Evolutionary conservation across 352 stramenopile species (phyloP), one percentile per base, ranked within the genome.

Genomic region (Phytophthora capsici): DNA sequence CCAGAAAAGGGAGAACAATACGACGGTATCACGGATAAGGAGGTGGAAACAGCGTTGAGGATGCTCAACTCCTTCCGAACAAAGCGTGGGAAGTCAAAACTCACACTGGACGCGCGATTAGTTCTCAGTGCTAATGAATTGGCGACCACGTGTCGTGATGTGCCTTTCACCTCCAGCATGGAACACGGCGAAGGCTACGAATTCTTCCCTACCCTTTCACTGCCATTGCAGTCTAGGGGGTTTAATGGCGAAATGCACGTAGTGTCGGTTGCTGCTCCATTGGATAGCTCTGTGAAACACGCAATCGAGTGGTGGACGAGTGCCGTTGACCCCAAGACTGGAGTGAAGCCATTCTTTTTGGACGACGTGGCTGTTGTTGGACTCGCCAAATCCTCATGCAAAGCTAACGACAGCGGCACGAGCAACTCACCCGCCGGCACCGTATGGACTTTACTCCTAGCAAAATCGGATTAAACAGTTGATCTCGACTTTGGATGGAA

Each of bases 121-220:
- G 57, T 78, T 46, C 38, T 80, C 37, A 46, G 61, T 25, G 74
- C 74, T n/a, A 44, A 77, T 14, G 71, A 73, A 25, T 23, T 82
- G 48, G 30, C 74, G 8, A 30, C 36, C 3, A 52, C 57, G 0
- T 73, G 63, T 26, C 51, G 38, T 54, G 37, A 51, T 44, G 57
- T 66, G 22, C 37, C 67, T 8, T 46, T 57, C 57, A 54, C 48
- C 26, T 38, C 16, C 13, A 66, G 19, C 28, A 71, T 71, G 63
- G 13, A 36, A 17, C 17, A 40, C 22, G 48, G 57, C 12, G 49
- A 55, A 13, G 57, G 57, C n/a, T 71, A 58, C 30, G 36, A 71
- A 36, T 52, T 67, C 6, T 54, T 67, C 22, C 37, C 51, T 23
- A 16, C n/a, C 13, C 51, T 58, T 10, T 37, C 63, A 49, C 22